Conservation (phyloP, 2,329 filamentous ascomycete genomes). For the Microdochium bolleyi region DNA sequence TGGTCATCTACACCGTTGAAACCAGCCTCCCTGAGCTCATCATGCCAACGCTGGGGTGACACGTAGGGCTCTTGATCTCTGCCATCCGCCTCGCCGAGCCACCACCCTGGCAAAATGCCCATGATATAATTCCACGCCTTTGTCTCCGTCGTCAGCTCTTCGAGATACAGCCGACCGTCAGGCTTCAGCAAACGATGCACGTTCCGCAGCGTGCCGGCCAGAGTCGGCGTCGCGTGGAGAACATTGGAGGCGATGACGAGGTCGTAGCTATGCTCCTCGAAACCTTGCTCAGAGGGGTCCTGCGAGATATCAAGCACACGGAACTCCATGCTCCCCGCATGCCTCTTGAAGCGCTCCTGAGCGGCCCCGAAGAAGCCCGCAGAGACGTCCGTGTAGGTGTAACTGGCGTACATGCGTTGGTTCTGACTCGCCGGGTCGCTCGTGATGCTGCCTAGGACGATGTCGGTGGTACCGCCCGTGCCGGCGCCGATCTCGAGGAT, state of each 20-base stretch:
- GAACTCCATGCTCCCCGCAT: not conserved
- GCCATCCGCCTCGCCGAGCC: conserved; percentile 8
- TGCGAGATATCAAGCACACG: not conserved
- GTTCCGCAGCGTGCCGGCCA: not conserved
- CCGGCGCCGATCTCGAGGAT: conserved; percentile 9
- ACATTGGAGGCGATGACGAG: not conserved
- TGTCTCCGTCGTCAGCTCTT: not conserved
- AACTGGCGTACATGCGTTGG: not conserved
- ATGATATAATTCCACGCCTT: conserved; percentile 8
- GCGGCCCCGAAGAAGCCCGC: conserved; percentile 7
- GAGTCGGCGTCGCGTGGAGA: not conserved
- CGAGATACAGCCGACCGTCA: not conserved
- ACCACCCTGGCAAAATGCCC: conserved; percentile 10
- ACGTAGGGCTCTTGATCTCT: conserved; percentile 8
- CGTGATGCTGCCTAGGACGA: not conserved
- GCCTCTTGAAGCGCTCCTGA: conserved; percentile 3
- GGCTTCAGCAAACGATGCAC: not conserved
- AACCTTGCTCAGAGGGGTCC: not conserved
- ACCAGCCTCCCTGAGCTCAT: conserved; percentile 4
- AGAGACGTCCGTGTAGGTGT: conserved; percentile 8
- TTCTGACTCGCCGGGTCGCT: not conserved
- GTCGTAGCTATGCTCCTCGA: not conserved
- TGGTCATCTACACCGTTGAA: conserved; percentile 2
- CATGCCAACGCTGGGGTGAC: conserved; percentile 6
- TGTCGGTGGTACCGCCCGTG: conserved; percentile 4